These are phyloP conservation scores for Colletotrichum aenigma DNA, from an alignment of 2,329 filamentous ascomycete species.

Conservation along the genomic window DNA sequence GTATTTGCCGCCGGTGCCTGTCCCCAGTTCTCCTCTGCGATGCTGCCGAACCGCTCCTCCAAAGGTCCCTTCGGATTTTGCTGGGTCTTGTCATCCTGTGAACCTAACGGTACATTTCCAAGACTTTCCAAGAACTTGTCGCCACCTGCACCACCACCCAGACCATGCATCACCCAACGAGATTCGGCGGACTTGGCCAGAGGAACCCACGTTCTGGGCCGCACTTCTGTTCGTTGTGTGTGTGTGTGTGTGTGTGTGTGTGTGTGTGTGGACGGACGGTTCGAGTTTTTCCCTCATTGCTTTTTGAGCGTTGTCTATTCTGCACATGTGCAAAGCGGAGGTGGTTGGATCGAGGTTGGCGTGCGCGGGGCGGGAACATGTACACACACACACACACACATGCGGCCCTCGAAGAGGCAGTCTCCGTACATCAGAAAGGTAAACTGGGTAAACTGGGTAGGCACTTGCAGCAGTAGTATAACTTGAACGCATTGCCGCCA, in stretches of 20 bases:
- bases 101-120: not conserved
- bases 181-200: not conserved
- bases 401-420: not conserved
- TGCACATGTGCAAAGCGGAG: not conserved
- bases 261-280: not conserved
- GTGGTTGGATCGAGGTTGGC: not conserved
- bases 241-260: not conserved
- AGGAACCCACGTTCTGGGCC: not conserved
- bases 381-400: not conserved
- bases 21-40: not conserved
- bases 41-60: not conserved
- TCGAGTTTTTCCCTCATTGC: not conserved
- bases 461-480: slow-evolving; percentile 2
- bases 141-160: slow-evolving; percentile 5
- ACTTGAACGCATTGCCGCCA: not conserved
- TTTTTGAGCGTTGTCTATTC: not conserved
- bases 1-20: not conserved
- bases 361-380: not conserved
- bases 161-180: not conserved
- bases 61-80: not conserved
- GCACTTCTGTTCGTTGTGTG: not conserved
- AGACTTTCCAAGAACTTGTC: not conserved
- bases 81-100: not conserved
- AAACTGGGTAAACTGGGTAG: not conserved
- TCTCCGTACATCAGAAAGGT: not conserved